phyloP scores from a whole-genome alignment of 1,139 yeast species.

The Scheffersomyces parashehatae region DNA sequence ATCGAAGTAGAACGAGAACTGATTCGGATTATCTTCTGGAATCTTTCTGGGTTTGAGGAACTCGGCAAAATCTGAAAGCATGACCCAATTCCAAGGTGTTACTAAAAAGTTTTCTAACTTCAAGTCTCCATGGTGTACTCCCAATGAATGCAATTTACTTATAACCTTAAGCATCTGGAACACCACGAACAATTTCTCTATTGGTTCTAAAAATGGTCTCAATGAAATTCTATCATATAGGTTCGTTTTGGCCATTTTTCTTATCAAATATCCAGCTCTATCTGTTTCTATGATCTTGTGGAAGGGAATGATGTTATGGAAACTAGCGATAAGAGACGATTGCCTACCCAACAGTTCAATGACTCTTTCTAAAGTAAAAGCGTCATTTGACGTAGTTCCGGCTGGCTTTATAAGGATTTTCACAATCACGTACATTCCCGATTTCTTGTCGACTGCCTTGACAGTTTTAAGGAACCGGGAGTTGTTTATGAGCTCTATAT shows the following conservation, averaged over 20 bases:
- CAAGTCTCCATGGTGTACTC: conserved; percentile 83
- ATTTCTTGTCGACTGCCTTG: conserved; percentile 63
- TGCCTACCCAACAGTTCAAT: conserved; percentile 37
- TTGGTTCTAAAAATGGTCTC: conserved; percentile 79
- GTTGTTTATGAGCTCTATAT: conserved; percentile 68
- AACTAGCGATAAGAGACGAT: conserved; percentile 42
- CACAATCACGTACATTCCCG: conserved; percentile 67
- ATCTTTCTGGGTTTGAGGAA: conserved; percentile 75
- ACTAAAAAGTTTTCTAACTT: conserved; percentile 86
- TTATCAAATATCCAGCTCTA: conserved; percentile 84
- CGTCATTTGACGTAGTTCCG: conserved; percentile 30
- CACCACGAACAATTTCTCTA: conserved; percentile 82
- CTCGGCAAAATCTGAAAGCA: conserved; percentile 79
- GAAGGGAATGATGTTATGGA: conserved; percentile 72
- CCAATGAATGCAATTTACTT: conserved; percentile 59
- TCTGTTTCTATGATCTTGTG: conserved; percentile 80
- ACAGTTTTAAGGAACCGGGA: conserved; percentile 86
- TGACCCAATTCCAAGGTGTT: conserved; percentile 87
- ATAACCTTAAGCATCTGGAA: conserved; percentile 73
- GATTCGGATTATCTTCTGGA: conserved; percentile 96
- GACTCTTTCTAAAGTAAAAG: conserved; percentile 32
- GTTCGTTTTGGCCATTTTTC: conserved; percentile 78
- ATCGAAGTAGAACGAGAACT: conserved; percentile 88
- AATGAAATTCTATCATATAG: conserved; percentile 84
- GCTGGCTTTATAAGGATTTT: conserved; percentile 82